Conservation (phyloP, 2,329 filamentous ascomycete species). For the Pseudogymnoascus pannorum region DNA sequence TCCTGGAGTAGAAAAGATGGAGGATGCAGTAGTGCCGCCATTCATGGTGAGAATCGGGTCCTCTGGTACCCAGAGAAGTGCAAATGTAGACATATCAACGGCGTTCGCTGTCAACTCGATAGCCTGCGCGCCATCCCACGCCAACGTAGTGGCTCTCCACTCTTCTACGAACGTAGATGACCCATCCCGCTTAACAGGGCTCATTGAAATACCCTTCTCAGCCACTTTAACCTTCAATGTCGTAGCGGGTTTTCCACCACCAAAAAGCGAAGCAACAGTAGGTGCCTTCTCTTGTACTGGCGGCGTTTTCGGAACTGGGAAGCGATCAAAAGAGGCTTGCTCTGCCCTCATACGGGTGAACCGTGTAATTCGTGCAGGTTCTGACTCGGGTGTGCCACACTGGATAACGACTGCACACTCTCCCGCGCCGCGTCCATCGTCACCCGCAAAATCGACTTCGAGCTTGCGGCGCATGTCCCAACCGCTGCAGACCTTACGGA, state of each 20-base stretch:
- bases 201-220: constrained; percentile 23
- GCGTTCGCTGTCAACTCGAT: constrained; percentile 61
- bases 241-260: constrained; percentile 22
- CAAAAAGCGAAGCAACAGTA: constrained; percentile 28
- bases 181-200: constrained; percentile 18
- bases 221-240: constrained; percentile 15
- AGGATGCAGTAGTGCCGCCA: constrained; percentile 31
- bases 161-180: constrained; percentile 44
- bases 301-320: constrained; percentile 26
- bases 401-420: constrained; percentile 70
- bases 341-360: constrained; percentile 45
- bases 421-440: constrained; percentile 68
- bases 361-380: constrained; percentile 43
- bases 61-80: constrained; percentile 64
- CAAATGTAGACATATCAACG: constrained; percentile 67
- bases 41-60: constrained; percentile 63
- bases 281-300: constrained; percentile 18
- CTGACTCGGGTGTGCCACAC: constrained; percentile 42
- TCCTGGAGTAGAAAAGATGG: constrained; percentile 21
- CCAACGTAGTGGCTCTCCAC: constrained; percentile 58
- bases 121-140: constrained; percentile 51
- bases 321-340: constrained; percentile 25
- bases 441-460: constrained; percentile 82
- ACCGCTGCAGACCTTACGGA: constrained; percentile 67
- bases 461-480: constrained; percentile 89